Evolutionary conservation across 192 early-diverging fungal genomes (phyloP), one percentile per base, ranked within the genome.

Genomic region (Backusella mclennaniae): DNA sequence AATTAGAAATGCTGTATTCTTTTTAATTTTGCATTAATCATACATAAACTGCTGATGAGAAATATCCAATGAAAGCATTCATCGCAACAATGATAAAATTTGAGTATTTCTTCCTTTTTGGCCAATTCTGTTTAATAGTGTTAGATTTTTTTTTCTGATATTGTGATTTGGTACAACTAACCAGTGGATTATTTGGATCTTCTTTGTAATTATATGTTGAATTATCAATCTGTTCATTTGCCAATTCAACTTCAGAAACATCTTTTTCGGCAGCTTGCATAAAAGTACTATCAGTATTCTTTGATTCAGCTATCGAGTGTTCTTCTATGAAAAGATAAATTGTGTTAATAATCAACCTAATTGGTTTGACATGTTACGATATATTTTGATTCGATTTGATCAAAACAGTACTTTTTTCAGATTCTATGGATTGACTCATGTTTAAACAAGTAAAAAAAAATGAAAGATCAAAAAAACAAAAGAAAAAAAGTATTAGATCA

Each of bases 1-100:
- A 56, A 9, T 63, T 63, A 63, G 56, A 63, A 1, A 9, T 29
- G 11, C 4, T 63, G 23, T 29, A 29, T 29, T 26, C n/a, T 63
- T 23, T 9, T 63, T 29, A 49, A 49, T 19, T 49, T 6, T 63
- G 26, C 12, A 29, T 14, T 29, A 63, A 63, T 38, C 49, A 39
- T 69, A 79, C 77, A 36, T 79, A 73, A 19, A 73, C 52, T 17
- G 77, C 41, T 21, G 72, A 73, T 23, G 77, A 74, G 19, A 79
- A 79, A 52, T 79, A 79, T 12, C 77, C 72, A n/a, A 79, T 79
- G n/a, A 79, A 73, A 49, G 71, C 23, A 67, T 68, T 73, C n/a
- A 69, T 23, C 3, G 66, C 38, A 1, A 79, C 72, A 35, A 79
- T 17, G 1, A 7, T 21, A 33, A 79, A 35, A 15, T 53, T 53